Conservation (phyloP, 208 protist species). For the Polymyxa betae region DNA sequence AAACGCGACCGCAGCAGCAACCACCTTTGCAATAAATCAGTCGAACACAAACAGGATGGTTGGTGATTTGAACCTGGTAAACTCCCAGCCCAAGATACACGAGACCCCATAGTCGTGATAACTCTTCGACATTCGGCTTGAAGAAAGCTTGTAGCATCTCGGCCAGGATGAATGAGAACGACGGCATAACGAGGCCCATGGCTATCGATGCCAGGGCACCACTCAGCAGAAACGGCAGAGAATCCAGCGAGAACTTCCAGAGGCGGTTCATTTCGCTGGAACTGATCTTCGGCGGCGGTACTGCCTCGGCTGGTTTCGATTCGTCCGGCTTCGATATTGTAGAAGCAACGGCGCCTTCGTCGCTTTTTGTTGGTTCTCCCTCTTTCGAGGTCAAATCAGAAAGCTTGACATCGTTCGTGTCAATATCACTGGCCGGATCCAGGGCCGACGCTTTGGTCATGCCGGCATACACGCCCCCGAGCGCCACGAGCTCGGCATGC, state of each 20-base stretch:
- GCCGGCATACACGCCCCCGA: neutral
- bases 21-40: too few species aligned
- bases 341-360: too few species aligned
- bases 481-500: slow-evolving; percentile 61
- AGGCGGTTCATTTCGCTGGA: too few species aligned
- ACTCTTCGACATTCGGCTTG: neutral
- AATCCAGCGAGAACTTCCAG: too few species aligned
- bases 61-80: too few species aligned
- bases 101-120: neutral
- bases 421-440: too few species aligned
- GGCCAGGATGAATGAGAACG: neutral
- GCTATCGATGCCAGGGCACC: neutral
- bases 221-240: neutral
- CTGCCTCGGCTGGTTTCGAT: too few species aligned
- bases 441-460: neutral
- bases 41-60: too few species aligned
- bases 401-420: neutral
- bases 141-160: slow-evolving; percentile 5
- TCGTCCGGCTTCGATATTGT: too few species aligned
- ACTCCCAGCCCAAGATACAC: neutral
- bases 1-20: neutral
- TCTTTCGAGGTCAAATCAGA: neutral
- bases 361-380: too few species aligned
- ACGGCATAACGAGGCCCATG: slow-evolving; percentile 6
- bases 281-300: too few species aligned